A percentile compares a stretch with the other conserved stretches of the same genome.
Conservation (phyloP, 768 basidiomycete species). For the Mycena sanguinolenta region DNA sequence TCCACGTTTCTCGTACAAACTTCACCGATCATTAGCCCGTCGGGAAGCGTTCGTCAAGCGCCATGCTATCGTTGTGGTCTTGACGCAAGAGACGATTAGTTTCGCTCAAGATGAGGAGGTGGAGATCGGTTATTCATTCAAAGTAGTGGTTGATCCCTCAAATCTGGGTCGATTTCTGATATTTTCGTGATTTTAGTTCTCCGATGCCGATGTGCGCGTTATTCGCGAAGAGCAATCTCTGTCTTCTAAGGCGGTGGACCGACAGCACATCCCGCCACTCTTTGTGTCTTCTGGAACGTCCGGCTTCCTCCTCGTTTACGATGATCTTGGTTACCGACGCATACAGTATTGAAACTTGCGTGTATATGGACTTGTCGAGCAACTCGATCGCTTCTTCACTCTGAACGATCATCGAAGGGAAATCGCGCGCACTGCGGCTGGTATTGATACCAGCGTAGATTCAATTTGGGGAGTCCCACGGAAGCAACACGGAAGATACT, state of each 20-base stretch:
- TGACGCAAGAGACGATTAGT: conserved; percentile 54
- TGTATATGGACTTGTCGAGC: no score
- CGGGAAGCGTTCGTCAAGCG: conserved; percentile 87
- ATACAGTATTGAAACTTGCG: no score
- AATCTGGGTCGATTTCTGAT: neutral
- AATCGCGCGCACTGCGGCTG: no score
- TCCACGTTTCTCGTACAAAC: no score
- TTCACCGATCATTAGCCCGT: no score
- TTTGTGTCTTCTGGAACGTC: conserved; percentile 92
- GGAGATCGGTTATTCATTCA: conserved; percentile 90
- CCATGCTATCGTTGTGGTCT: conserved; percentile 70
- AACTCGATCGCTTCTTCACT: no score
- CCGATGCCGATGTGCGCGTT: conserved; percentile 77
- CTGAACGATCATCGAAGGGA: no score
- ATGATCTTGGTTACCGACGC: no score
- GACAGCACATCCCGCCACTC: conserved; percentile 81
- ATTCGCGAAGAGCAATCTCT: conserved; percentile 80
- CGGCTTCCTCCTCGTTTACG: no score
- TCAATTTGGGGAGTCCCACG: no score
- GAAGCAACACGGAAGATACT: no score
- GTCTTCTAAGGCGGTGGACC: conserved; percentile 89
- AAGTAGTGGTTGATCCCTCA: conserved; percentile 64
- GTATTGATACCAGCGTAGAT: no score
- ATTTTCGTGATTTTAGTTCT: conserved; percentile 74
- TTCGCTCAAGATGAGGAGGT: conserved; percentile 83